These are phyloP conservation scores for Entophlyctis helioformis DNA, from an alignment of 192 early-diverging fungal species.

Conservation along the genomic window DNA sequence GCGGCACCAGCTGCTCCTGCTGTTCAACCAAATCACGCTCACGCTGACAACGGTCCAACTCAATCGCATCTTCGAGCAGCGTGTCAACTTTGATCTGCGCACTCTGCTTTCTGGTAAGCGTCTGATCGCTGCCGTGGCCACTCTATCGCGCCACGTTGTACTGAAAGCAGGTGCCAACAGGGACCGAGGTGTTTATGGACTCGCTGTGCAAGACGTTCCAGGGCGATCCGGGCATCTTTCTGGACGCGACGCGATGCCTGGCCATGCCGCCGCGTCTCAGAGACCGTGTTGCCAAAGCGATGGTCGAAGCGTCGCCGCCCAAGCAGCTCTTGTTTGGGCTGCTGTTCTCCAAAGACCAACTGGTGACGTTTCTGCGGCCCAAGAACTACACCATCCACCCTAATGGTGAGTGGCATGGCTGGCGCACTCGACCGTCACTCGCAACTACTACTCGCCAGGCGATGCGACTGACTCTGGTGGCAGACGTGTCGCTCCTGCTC, in stretches of 20 bases:
- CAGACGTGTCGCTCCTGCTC: slow-evolving; percentile 69
- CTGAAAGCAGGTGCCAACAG: slow-evolving; percentile 6
- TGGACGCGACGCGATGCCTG: slow-evolving; percentile 67
- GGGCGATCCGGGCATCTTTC: slow-evolving; percentile 56
- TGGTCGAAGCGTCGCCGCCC: slow-evolving; percentile 20
- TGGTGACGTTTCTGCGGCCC: slow-evolving; percentile 63
- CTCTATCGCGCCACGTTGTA: no score
- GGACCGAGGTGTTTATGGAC: slow-evolving; percentile 73
- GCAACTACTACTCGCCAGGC: no score
- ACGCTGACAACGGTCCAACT: slow-evolving; percentile 70
- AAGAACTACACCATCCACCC: slow-evolving; percentile 72
- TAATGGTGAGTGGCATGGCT: slow-evolving; percentile 27
- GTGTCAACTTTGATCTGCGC: slow-evolving; percentile 79
- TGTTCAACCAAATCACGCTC: slow-evolving; percentile 78
- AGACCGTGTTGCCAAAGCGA: slow-evolving; percentile 50
- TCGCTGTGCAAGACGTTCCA: slow-evolving; percentile 60
- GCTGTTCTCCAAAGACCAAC: slow-evolving; percentile 60
- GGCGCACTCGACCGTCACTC: no score
- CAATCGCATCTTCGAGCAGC: slow-evolving; percentile 72
- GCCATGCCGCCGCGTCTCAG: slow-evolving; percentile 54
- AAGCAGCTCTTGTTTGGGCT: slow-evolving; percentile 66
- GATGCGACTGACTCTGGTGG: no score
- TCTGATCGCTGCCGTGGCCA: not conserved
- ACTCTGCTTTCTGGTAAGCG: slow-evolving; percentile 41
- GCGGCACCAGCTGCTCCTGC: slow-evolving; percentile 59